A percentile compares a stretch with the other conserved stretches of the same genome.
Conservation (phyloP, 2,329 filamentous ascomycete genomes). For the Ceratocystis diversiconidia region DNA sequence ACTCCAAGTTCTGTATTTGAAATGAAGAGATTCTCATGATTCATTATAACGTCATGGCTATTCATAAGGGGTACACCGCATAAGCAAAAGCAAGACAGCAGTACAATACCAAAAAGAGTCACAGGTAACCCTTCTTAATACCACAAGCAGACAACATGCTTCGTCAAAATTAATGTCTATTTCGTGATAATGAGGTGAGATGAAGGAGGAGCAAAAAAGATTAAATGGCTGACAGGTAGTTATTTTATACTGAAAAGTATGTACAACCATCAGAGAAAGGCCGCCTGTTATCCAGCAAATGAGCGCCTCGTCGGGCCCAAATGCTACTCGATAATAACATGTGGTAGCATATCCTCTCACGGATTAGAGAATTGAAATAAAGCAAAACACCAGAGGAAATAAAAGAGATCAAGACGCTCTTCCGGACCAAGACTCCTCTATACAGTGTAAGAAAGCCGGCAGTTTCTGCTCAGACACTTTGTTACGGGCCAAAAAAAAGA, state of each 20-base stretch:
- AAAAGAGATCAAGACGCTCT: slow-evolving; percentile 18
- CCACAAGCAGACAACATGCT: neutral
- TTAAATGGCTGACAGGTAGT: neutral
- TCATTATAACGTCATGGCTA: neutral
- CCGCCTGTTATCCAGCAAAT: neutral
- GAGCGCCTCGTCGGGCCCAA: neutral
- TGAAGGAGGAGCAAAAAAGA: neutral
- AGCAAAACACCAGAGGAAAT: slow-evolving; percentile 19
- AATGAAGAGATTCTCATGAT: neutral
- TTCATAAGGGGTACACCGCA: neutral
- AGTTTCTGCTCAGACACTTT: slow-evolving; percentile 18
- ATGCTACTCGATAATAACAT: no score
- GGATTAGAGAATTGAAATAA: slow-evolving; percentile 2
- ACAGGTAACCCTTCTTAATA: neutral
- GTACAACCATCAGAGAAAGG: neutral
- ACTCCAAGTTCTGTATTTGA: neutral
- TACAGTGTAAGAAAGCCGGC: slow-evolving; percentile 12
- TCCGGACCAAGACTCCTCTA: slow-evolving; percentile 6
- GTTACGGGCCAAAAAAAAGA: slow-evolving; percentile 9
- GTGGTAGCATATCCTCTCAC: no score
- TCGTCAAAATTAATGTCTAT: neutral
- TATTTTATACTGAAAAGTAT: slow-evolving; percentile 5
- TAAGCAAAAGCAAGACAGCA: neutral
- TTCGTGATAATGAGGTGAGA: neutral
- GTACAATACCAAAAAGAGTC: neutral